Evolutionary conservation across 2,329 filamentous ascomycete species (phyloP), one percentile per base, ranked within the genome.

Genomic region (Samsoniella hepiali): DNA sequence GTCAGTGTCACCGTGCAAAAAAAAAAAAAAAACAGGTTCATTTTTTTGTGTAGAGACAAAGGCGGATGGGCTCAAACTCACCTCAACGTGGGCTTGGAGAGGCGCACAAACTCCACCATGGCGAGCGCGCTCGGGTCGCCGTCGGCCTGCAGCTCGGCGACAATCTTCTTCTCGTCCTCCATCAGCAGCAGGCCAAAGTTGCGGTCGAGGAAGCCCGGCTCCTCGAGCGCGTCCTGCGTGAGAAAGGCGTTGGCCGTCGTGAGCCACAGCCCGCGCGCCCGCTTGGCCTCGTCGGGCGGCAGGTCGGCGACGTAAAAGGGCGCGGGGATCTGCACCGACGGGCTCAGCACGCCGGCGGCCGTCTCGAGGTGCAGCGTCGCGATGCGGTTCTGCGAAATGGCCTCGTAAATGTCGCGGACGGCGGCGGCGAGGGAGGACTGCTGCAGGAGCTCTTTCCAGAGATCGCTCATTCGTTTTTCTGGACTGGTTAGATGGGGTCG

Each of bases 171-270:
- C 71, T 94, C 90, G 69, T 96, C 91, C 65, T 93, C 88, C 58
- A 97, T 86, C 9, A 98, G 84, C 0, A 99, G 81, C 2, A 99
- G 79, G 0, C 91, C 91, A 70, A 96, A 96, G 73, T 96, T 91
- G 68, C 92, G 93, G 66, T 93, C 92, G 53, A 96, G 81, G 61
- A 89, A 87, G 1, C 84, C 81, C 0, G 86, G 84, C 27, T 91
- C 87, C 49, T 88, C 84, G 1, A 83, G 77, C 13, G 85, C 85
- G 64, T 93, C 90, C 40, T 91, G 86, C 47, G 87, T 82, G 22
- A 86, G 81, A 50, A 92, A 84, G 11, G 88, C 88, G 69, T 94
- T 93, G 36, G 92, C 91, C 0, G 93, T 97, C 0, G 93, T 97
- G 27, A 97, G 81, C 89, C 92, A 94, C 0, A 96, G 81, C 1